Base-by-base conservation (phyloP, 257 asterid genomes). In the Scutellaria minor region DNA sequence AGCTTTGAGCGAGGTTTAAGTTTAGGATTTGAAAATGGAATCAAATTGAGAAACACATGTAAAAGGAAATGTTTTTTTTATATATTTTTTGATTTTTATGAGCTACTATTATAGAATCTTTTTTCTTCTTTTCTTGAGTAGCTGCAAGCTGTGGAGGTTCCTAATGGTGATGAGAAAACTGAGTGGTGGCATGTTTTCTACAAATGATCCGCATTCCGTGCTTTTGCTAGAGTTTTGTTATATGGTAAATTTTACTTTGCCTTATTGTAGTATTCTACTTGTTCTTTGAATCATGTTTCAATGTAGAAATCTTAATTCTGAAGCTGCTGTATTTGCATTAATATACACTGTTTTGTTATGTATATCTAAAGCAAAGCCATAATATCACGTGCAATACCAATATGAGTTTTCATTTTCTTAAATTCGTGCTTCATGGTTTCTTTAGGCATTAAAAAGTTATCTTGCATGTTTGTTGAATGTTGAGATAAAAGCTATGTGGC, bases 111-210 rank as follows among this genome's bases (percentile, higher is more conserved):
- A 27, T 14, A 10, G 35, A 8, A n/a, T n/a, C 11, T 18, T 37
- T 40, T 8, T 75, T 65, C 22, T 5, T 39, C 27, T 7, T 13
- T 24, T 52, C 31, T 55, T 60, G 61, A 44, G 22, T 72, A 80
- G 85, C 73, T 78, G 11, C 37, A 39, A 9, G 79, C 83, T 5
- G 66, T 75, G 74, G 83, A 81, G 71, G 76, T 77, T 70, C 80
- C 87, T 0, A 75, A 71, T 54, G 83, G 64, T 62, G 85, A 81
- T 58, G 87, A 94, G 84, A 89, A 82, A 78, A 70, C 76, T 64
- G 81, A 82, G 62, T 89, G 90, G 87, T 77, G 88, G 87, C 55
- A 78, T 64, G 71, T 84, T 59, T 94, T 94, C 81, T 89, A 89
- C 66, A 77, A 63, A 64, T 97, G 97, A 71, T 81, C 96, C 39